phyloP scores from a whole-genome alignment of 2,329 filamentous ascomycete genomes.

The Aspergillus caelatus region DNA sequence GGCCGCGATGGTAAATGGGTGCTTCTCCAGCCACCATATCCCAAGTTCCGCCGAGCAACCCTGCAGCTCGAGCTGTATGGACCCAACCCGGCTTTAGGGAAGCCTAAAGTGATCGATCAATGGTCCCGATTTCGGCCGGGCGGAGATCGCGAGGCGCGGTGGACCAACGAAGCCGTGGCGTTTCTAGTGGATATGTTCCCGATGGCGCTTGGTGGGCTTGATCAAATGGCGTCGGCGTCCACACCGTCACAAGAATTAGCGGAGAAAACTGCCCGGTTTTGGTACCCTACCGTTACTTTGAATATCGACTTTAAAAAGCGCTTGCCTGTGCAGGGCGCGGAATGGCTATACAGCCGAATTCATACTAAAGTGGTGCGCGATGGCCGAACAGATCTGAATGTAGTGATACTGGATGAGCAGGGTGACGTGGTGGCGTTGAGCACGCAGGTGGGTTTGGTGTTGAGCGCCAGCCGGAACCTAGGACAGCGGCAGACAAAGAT shows the following conservation, averaged over 20 bases:
- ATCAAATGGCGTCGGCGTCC: constrained; percentile 33
- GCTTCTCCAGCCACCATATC: constrained; percentile 29
- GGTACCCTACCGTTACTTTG: constrained; percentile 76
- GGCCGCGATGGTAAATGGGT: constrained; percentile 33
- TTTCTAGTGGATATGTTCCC: constrained; percentile 72
- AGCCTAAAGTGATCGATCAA: constrained; percentile 55
- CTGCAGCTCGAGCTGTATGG: constrained; percentile 54
- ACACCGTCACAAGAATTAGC: constrained; percentile 28
- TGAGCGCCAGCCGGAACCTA: constrained; percentile 66
- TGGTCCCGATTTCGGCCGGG: constrained; percentile 67
- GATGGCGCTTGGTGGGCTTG: constrained; percentile 61
- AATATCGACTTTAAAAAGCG: constrained; percentile 77
- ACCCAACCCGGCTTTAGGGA: constrained; percentile 28
- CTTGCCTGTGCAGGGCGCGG: constrained; percentile 67
- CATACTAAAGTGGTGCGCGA: constrained; percentile 68
- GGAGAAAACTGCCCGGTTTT: constrained; percentile 52
- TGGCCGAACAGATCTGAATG: constrained; percentile 74
- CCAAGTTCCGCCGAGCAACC: constrained; percentile 51
- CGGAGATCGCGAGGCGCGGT: constrained; percentile 49
- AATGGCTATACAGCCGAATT: constrained; percentile 71
- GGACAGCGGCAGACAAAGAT: constrained; percentile 44
- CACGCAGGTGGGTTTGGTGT: constrained; percentile 67
- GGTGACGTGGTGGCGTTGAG: constrained; percentile 69
- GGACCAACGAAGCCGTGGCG: constrained; percentile 66
- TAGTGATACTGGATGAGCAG: constrained; percentile 65